Base-by-base conservation (phyloP, 805 yeast species). In the Yamadazyma endophytica region DNA sequence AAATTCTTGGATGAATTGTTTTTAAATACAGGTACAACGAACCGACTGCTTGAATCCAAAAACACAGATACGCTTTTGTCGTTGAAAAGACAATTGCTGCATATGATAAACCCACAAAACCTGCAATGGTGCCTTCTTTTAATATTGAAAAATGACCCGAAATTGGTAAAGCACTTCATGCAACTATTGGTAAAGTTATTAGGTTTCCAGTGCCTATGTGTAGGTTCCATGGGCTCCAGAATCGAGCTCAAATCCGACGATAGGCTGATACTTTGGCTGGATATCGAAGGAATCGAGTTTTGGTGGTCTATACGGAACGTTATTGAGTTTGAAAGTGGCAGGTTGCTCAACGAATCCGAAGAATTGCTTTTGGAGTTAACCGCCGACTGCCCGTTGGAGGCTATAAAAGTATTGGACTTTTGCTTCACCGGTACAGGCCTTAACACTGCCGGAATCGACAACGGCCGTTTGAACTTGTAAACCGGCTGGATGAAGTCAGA, bases 161-260 rank as follows among this genome's bases (percentile, higher is more conserved):
- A 63, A 7, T 46, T 44, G 20, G 50, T 52, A 36, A 63, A 60
- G 37, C 71, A 64, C 35, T 54, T 55, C 61, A 59, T 52, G 49
- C 80, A 75, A 29, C 54, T 54, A 31, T 48, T 40, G n/a, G 67
- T 49, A 31, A 47, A 50, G 26, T 43, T 46, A 48, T 74, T 67
- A 13, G 73, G 68, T 38, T 64, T 64, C 80, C 80, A 75, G 47
- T 73, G 78, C 9, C 51, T 47, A 32, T 66, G 76, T 7, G 73
- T 67, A 11, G 79, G 78, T 41, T 71, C 77, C 26, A 35, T 46
- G 2, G 49, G 33, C 17, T 41, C 40, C n/a, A n/a, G n/a, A n/a
- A n/a, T n/a, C n/a, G n/a, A n/a, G n/a, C n/a, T n/a, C n/a, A n/a
- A n/a, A n/a, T n/a, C n/a, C n/a, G n/a, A n/a, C n/a, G n/a, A n/a